phyloP scores from a whole-genome alignment of 164 flowering plant genomes.

The Santalum album region DNA sequence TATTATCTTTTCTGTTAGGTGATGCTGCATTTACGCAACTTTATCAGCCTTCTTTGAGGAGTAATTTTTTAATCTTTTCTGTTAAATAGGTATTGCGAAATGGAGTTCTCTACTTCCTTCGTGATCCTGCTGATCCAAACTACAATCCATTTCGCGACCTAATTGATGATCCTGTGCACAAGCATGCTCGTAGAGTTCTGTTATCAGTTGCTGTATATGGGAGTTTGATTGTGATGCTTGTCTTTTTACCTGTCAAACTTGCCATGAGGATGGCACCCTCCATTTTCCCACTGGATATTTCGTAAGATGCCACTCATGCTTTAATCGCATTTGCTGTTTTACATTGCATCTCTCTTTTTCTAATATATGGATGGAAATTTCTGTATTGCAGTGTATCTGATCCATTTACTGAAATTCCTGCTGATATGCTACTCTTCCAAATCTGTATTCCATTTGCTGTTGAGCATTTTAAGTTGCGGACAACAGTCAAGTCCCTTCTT shows the following conservation, averaged over 20 bases:
- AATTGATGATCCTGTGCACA: constrained; percentile 97
- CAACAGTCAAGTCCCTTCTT: constrained; percentile 80
- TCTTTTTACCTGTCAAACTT: constrained; percentile 91
- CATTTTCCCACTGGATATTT: constrained; percentile 82
- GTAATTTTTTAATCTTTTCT: constrained; percentile 1
- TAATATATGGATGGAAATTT: not conserved
- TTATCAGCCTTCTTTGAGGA: not conserved
- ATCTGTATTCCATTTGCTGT: constrained; percentile 94
- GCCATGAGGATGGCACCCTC: constrained; percentile 92
- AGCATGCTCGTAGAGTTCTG: constrained; percentile 96
- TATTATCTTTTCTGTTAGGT: not conserved
- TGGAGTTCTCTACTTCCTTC: constrained; percentile 90
- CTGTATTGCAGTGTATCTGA: constrained; percentile 72
- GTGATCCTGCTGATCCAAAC: constrained; percentile 99
- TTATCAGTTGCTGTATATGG: constrained; percentile 97
- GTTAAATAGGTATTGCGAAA: constrained; percentile 69
- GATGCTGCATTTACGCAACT: not conserved
- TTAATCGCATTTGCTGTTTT: not conserved
- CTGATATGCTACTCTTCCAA: constrained; percentile 95
- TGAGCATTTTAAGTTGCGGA: constrained; percentile 84
- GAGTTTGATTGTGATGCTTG: constrained; percentile 95
- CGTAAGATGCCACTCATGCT: constrained; percentile 45
- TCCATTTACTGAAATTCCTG: constrained; percentile 98
- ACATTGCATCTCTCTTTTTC: not conserved
- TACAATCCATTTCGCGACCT: constrained; percentile 97